phyloP scores from a whole-genome alignment of 192 early-diverging fungal genomes.

The Coemansia sp. region DNA sequence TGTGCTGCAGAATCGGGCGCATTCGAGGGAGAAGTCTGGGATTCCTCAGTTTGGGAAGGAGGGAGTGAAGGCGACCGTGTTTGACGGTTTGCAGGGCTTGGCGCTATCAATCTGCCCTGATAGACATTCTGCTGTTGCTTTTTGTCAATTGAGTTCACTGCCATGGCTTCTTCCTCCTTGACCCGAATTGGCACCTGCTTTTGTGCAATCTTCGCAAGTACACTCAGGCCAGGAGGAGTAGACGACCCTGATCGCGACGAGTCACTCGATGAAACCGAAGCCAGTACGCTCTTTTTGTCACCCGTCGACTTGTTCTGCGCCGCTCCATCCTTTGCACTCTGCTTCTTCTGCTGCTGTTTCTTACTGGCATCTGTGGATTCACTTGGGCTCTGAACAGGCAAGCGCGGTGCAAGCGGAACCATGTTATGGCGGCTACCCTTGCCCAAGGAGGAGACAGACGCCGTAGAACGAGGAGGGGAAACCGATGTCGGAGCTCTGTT shows the following conservation, averaged over 20 bases:
- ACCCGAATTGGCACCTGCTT: slow-evolving; percentile 37
- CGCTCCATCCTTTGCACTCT: not conserved
- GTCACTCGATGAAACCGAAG: not conserved
- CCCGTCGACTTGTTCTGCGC: not conserved
- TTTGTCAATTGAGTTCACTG: not conserved
- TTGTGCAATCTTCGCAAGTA: slow-evolving; percentile 45
- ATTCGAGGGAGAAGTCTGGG: not conserved
- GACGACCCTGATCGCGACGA: slow-evolving; percentile 20
- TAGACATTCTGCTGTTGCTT: slow-evolving; percentile 6
- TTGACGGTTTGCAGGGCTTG: not conserved
- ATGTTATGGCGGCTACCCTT: not conserved
- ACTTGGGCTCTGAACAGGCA: not conserved
- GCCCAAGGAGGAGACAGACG: not conserved
- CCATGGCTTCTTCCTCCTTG: not conserved
- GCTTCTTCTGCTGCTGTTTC: slow-evolving; percentile 9
- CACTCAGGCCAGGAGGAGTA: slow-evolving; percentile 44
- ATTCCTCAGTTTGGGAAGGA: not conserved
- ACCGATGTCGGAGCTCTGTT: slow-evolving; percentile 1
- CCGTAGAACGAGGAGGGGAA: slow-evolving; percentile 5
- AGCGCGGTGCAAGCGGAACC: slow-evolving; percentile 26
- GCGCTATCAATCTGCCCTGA: slow-evolving; percentile 1
- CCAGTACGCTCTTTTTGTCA: not conserved
- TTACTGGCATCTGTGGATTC: not conserved
- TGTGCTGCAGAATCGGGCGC: slow-evolving; percentile 42
- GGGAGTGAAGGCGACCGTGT: slow-evolving; percentile 3